phyloP scores from a whole-genome alignment of 805 yeast genomes.

The Wickerhamomyces queroliae region DNA sequence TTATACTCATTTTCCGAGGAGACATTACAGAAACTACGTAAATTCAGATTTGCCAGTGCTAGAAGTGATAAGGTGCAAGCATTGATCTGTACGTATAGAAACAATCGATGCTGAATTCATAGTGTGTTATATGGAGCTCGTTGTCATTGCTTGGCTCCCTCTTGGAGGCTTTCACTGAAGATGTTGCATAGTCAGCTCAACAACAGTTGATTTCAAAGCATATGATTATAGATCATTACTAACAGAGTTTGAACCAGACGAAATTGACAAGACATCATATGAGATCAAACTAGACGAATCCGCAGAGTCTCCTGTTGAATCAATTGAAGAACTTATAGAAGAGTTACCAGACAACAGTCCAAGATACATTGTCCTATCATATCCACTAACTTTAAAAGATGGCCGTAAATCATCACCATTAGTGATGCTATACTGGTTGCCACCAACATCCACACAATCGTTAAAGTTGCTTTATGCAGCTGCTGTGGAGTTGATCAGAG shows the following conservation, averaged over 20 bases:
- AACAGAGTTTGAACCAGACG: constrained; percentile 25
- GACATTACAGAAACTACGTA: constrained; percentile 53
- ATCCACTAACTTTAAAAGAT: constrained; percentile 64
- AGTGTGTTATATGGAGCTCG: constrained; percentile 2
- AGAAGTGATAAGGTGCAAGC: constrained; percentile 59
- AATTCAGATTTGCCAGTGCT: constrained; percentile 70
- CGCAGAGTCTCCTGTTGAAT: constrained; percentile 35
- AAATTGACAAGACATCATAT: constrained; percentile 50
- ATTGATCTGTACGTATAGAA: constrained; percentile 40
- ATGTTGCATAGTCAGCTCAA: constrained; percentile 7
- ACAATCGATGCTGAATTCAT: not conserved
- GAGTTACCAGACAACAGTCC: constrained; percentile 81
- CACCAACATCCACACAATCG: constrained; percentile 79
- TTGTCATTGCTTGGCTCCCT: constrained; percentile 1
- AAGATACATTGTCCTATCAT: constrained; percentile 67
- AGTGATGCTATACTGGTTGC: constrained; percentile 82
- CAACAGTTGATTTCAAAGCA: constrained; percentile 8
- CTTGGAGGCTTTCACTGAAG: constrained; percentile 3
- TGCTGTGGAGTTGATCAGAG: constrained; percentile 74
- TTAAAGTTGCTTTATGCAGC: constrained; percentile 88
- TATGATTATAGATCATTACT: constrained; percentile 3
- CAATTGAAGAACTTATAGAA: constrained; percentile 61
- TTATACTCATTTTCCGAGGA: constrained; percentile 60
- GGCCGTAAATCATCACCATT: constrained; percentile 72
- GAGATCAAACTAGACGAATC: constrained; percentile 44